Evolutionary conservation across 139 green algal species (phyloP).

Genomic region (Trebouxia sp.): DNA sequence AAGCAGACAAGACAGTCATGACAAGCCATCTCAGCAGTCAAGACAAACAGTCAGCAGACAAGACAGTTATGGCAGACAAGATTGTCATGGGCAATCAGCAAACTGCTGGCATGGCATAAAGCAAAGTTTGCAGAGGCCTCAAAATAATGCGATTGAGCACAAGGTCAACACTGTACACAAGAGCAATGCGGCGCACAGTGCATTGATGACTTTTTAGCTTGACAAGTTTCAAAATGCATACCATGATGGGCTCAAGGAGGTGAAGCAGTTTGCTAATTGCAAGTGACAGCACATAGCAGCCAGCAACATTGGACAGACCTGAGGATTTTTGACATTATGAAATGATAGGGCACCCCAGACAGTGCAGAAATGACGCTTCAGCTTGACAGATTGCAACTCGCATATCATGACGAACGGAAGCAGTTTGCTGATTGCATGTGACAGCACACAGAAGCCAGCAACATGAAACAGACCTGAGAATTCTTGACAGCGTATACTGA

Average conservation of each 20-base stretch:
- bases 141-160: too few relatives aligned
- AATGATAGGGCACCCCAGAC: constrained; percentile 97
- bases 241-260: too few relatives aligned
- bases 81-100: too few relatives aligned
- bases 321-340: constrained; percentile 88
- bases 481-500: constrained; percentile 87
- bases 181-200: too few relatives aligned
- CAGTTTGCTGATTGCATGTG: not conserved
- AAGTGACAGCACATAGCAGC: not conserved
- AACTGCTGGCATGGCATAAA: too few relatives aligned
- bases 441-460: not conserved
- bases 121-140: too few relatives aligned
- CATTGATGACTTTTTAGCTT: not conserved
- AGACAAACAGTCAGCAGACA: too few relatives aligned
- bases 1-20: too few relatives aligned
- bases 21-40: too few relatives aligned
- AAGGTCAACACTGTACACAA: too few relatives aligned
- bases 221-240: not conserved
- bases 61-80: too few relatives aligned
- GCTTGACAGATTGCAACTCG: not conserved
- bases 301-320: constrained; percentile 36
- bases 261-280: not conserved
- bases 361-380: not conserved
- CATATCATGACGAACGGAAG: not conserved
- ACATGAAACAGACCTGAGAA: constrained; percentile 66